Conservation (phyloP, 768 basidiomycete genomes). For the Psilocybe cubensis region DNA sequence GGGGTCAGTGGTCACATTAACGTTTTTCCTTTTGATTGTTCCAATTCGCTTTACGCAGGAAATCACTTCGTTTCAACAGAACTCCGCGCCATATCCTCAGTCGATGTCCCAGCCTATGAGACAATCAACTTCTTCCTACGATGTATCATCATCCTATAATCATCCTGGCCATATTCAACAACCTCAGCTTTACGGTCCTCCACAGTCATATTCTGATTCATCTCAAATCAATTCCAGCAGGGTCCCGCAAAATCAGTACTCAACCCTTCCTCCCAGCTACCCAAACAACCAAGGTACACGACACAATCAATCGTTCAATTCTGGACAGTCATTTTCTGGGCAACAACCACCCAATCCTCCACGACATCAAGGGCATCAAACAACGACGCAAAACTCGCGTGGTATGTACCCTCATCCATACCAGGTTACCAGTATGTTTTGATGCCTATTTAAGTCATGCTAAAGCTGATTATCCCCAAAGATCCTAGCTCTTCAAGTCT, state of each 20-base stretch:
- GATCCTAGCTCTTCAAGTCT: not conserved
- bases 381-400: not conserved
- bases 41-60: not conserved
- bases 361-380: not conserved
- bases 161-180: not conserved
- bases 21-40: not conserved
- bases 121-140: not conserved
- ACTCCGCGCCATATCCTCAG: not conserved
- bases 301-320: not conserved
- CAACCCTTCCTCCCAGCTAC: not conserved
- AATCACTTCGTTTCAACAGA: not conserved
- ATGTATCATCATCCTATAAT: not conserved
- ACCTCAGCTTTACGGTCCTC: too few relatives aligned
- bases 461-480: not conserved
- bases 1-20: not conserved
- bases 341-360: not conserved
- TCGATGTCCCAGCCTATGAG: not conserved
- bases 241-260: not conserved
- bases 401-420: not conserved
- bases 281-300: not conserved
- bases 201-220: not conserved
- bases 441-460: not conserved
- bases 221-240: not conserved
- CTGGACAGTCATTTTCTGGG: not conserved
- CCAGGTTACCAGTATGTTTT: not conserved